phyloP scores from a whole-genome alignment of 306 rosid genomes.

The Rosa lucieae region DNA sequence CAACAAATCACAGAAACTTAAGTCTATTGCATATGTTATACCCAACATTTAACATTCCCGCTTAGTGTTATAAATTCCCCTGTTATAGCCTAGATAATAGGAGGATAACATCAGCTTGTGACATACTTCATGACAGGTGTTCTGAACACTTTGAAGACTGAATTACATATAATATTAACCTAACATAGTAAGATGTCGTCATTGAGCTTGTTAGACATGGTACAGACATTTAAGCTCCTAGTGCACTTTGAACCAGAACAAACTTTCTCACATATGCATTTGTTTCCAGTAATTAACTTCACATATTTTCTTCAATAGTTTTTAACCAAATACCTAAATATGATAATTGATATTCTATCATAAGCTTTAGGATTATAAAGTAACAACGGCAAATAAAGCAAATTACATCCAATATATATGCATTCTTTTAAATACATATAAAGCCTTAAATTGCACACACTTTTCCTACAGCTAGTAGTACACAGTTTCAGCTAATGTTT shows the following conservation, averaged over 20 bases:
- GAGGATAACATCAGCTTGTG: neutral
- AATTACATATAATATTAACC: neutral
- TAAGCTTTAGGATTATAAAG: neutral
- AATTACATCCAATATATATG: neutral
- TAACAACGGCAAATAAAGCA: neutral
- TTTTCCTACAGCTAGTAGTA: slow-evolving; percentile 15
- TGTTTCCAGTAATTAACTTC: neutral
- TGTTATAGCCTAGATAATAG: neutral
- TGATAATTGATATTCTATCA: neutral
- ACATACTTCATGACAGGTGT: neutral
- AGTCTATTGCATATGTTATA: neutral
- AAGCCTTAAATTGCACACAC: neutral
- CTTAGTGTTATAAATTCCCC: neutral
- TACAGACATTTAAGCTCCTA: neutral
- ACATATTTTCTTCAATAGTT: neutral
- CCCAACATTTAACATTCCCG: neutral
- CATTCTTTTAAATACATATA: neutral
- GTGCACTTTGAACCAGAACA: neutral
- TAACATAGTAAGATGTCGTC: neutral
- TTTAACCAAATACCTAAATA: neutral
- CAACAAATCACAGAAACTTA: neutral
- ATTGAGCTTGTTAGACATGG: neutral
- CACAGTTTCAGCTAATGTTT: slow-evolving; percentile 1
- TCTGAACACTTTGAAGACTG: neutral
- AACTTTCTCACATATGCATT: neutral